Base-by-base conservation (phyloP, 306 rosid genomes). In the Corylus avellana region DNA sequence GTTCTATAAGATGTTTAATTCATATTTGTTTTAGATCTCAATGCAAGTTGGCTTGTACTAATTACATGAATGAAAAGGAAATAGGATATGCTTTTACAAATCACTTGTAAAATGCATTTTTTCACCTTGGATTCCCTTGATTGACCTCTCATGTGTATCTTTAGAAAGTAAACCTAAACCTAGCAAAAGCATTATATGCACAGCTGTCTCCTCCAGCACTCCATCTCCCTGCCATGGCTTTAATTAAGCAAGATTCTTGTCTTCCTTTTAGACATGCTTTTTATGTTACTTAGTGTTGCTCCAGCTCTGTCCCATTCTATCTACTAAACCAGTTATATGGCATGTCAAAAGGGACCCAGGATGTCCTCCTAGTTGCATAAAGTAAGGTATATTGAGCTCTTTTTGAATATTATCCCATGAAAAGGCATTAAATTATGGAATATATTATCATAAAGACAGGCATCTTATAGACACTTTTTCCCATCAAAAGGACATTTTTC, bases 51-150 rank as follows among this genome's bases (percentile, higher is more conserved):
- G 35, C 35, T 32, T 32, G 35, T 32, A 32, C 2, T 32, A 32
- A 32, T 32, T 32, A 32, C 35, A 32, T 32, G 35, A 32, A 32
- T 32, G 35, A 32, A 32, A 32, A 32, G 35, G 35, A 32, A 32
- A 32, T 32, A 32, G 35, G 35, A 32, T 32, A 32, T 32, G 35
- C 35, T 32, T 32, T 32, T 32, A 32, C 35, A 32, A 32, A 32
- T 32, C 35, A 32, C 35, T 32, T 32, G 35, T 32, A 79, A 68
- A 81, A 78, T 32, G 54, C 2, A 63, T 79, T 69, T 67, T 67
- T 32, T 32, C 51, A 72, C 94, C 88, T 89, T 80, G 97, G 94
- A 91, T 91, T 86, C 97, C 86, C 84, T 86, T 77, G 44, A 74
- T 77, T 90, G 87, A 88, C 84, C 84, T 85, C 50, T n/a, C 12